phyloP scores from a whole-genome alignment of 768 basidiomycete species.

The Mycena pura region DNA sequence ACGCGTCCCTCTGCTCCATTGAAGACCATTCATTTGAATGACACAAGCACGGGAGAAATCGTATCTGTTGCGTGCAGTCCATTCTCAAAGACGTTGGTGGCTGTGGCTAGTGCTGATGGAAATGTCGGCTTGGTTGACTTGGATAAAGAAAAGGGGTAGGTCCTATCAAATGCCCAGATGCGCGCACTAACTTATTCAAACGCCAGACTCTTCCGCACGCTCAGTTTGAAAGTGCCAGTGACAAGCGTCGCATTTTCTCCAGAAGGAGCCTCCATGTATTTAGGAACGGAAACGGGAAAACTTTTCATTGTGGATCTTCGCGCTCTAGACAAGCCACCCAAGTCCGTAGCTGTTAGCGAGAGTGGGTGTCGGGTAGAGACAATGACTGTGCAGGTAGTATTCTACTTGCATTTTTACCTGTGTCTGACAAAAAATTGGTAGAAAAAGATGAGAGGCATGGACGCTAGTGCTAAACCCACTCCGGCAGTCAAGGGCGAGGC shows the following conservation, averaged over 20 bases:
- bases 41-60: slow-evolving; percentile 53
- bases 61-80: slow-evolving; percentile 68
- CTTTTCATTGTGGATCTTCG: slow-evolving; percentile 71
- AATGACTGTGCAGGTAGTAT: slow-evolving; percentile 64
- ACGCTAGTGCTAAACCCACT: slow-evolving; percentile 22
- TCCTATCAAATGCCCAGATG: neutral
- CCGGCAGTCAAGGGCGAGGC: slow-evolving; percentile 23
- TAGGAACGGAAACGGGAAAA: slow-evolving; percentile 69
- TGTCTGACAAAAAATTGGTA: slow-evolving; percentile 8
- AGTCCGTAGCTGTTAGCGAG: slow-evolving; percentile 56
- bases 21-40: slow-evolving; percentile 58
- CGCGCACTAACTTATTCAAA: neutral
- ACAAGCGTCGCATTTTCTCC: slow-evolving; percentile 72
- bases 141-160: slow-evolving; percentile 77
- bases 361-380: slow-evolving; percentile 54
- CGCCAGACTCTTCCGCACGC: slow-evolving; percentile 62
- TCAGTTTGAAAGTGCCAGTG: slow-evolving; percentile 58
- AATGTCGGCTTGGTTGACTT: slow-evolving; percentile 68
- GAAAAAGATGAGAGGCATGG: slow-evolving; percentile 31
- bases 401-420: neutral
- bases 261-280: slow-evolving; percentile 70
- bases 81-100: slow-evolving; percentile 77
- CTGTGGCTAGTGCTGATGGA: slow-evolving; percentile 61
- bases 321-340: slow-evolving; percentile 69
- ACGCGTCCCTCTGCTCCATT: slow-evolving; percentile 61